Base-by-base conservation (phyloP, 805 yeast species). In the Tetrapisispora namnaoensis region DNA sequence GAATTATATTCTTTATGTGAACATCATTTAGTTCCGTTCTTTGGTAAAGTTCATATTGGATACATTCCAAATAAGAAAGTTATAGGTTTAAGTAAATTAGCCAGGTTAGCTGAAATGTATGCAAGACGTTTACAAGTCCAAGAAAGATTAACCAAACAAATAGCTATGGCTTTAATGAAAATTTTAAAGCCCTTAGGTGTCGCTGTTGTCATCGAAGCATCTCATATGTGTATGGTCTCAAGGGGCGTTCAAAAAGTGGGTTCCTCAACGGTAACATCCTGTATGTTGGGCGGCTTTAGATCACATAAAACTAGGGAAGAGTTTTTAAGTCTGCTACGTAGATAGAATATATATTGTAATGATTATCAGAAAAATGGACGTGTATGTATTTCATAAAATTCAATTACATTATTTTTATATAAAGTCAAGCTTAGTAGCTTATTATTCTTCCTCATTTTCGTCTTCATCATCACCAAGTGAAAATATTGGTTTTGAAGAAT, bases 161-260 rank as follows among this genome's bases (percentile, higher is more conserved):
- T 93, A 48, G 98, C 99, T 32, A 86, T 89, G 85, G 97, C 98
- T 1, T 70, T 93, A 49, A 80, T 83, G 65, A 97, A 89, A 62
- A 86, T 90, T 51, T 74, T 93, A 60, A 83, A 85, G 61, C 99
- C 99, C 17, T 78, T 90, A 60, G 99, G 99, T 53, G 99, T 93
- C 9, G 99, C 98, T 1, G 99, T 93, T 38, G 98, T 93, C 27
- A 89, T 93, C 60, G 99, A 93, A 69, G 97, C 97, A 18, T 79
- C 91, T 2, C 99, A 93, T 65, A 93, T 93, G 99, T 93, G 99
- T 68, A 93, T 93, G 99, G 98, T 91, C 27, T 87, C 95, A 66
- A 79, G 99, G 63, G 99, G 99, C 49, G 87, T 93, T 27, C 97
- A 93, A 67, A 93, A 93, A 68, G 80, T 96, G 0, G 97, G 98